Evolutionary conservation across 1,284 basidiomycete genomes (phyloP), one percentile per base, ranked within the genome.

Genomic region (Mrakiaceae sp.): DNA sequence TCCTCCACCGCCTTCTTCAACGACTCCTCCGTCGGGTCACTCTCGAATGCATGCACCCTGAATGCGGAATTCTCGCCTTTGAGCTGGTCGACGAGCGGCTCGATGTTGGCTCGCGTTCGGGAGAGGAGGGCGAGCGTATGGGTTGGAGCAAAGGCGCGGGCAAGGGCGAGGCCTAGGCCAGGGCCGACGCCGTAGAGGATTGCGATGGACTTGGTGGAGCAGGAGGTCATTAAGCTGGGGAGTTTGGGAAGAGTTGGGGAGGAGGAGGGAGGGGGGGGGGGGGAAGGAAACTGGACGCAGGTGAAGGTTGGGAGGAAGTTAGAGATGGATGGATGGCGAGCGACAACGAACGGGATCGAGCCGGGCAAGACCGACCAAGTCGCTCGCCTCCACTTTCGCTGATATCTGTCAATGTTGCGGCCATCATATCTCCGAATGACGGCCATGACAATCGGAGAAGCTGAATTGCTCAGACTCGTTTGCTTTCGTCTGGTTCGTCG

Each of bases 61-160:
- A 27, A 27, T 27, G 66, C 65, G n/a, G 63, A 44, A n/a, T 63
- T 60, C 51, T 67, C 64, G 27, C 74, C 68, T 11, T 67, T 62
- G 16, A 74, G 70, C 27, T 66, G 66, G 9, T 71, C 61, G 12
- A 74, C 67, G 2, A 70, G 71, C 7, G 65, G 56, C 9, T 67
- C 62, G 49, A 69, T 66, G 48, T 67, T 69, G 10, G 62, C 42
- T 14, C 50, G 54, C n/a, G 63, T 62, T 56, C 76, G 73, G 8
- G 73, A 74, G 53, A 77, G 69, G 58, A 77, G 70, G 42, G 75
- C 65, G 64, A 77, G 69, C 12, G 70, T 67, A 69, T 77, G 74
- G 6, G 74, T 73, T 5, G 69, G 60, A 2, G 71, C 68, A 58
- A 76, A 71, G 1, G 71, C 69, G n/a, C 54, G 65, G 58, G 73